These are phyloP conservation scores for Sordariomycetes sp. DNA, from an alignment of 2,329 filamentous ascomycete species.

Conservation along the genomic window DNA sequence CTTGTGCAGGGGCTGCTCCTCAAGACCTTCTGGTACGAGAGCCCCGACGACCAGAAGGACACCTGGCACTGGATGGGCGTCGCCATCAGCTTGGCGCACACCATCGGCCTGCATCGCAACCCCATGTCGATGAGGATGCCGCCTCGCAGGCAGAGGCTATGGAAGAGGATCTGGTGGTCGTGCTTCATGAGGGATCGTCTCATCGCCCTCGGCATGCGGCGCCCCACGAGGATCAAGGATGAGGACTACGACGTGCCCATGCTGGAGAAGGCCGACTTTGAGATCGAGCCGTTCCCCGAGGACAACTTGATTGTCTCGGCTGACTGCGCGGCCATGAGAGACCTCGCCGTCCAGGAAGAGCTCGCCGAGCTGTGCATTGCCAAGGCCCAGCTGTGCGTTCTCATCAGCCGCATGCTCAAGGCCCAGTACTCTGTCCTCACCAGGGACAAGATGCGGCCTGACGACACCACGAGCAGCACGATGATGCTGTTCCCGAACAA, in stretches of 20 bases:
- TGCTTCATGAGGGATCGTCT: slow-evolving; percentile 91
- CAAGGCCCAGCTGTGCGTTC: slow-evolving; percentile 79
- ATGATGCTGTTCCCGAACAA: slow-evolving; percentile 93
- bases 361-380: slow-evolving; percentile 82
- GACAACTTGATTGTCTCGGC: slow-evolving; percentile 54
- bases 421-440: slow-evolving; percentile 88
- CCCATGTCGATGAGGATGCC: slow-evolving; percentile 66
- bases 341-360: slow-evolving; percentile 60
- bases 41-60: slow-evolving; percentile 91
- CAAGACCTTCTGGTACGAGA: slow-evolving; percentile 98
- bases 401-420: slow-evolving; percentile 78
- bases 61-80: slow-evolving; percentile 99
- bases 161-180: slow-evolving; percentile 97
- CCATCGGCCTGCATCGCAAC: slow-evolving; percentile 83
- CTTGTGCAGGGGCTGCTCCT: slow-evolving; percentile 79
- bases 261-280: slow-evolving; percentile 75
- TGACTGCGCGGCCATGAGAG: slow-evolving; percentile 58
- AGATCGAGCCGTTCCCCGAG: slow-evolving; percentile 55
- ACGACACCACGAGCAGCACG: slow-evolving; percentile 59
- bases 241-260: slow-evolving; percentile 91
- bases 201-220: slow-evolving; percentile 84
- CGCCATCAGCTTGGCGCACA: slow-evolving; percentile 82
- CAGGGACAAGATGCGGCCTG: slow-evolving; percentile 66
- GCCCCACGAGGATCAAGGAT: slow-evolving; percentile 83
- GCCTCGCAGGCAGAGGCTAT: slow-evolving; percentile 60